Conservation (phyloP, 1,284 basidiomycete genomes). For the Naganishia cerealis region DNA sequence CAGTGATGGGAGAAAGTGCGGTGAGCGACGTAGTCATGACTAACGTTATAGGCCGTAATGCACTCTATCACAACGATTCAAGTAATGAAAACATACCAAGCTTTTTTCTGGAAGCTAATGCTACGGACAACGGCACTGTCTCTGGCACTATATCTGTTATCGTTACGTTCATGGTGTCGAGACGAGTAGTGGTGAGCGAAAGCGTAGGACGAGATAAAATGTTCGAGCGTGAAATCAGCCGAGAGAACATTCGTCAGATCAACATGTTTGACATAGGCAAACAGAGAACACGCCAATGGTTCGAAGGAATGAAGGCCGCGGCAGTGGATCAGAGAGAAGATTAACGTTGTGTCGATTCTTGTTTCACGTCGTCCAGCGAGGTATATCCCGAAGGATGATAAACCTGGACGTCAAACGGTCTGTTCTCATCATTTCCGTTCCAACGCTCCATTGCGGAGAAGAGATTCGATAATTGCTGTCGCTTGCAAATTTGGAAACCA, state of each 20-base stretch:
- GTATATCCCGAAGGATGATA: background rate
- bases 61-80: background rate
- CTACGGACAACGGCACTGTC: slow-evolving; percentile 29
- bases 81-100: slow-evolving; percentile 17
- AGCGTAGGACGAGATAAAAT: background rate
- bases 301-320: background rate
- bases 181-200: background rate
- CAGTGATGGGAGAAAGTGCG: background rate
- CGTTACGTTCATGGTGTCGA: background rate
- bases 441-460: background rate
- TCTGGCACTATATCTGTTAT: slow-evolving; percentile 30
- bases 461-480: background rate
- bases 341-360: slow-evolving; percentile 11
- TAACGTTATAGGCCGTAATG: background rate
- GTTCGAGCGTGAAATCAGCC: background rate
- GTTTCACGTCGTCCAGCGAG: slow-evolving; percentile 22
- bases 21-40: background rate
- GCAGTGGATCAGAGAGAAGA: slow-evolving; percentile 23
- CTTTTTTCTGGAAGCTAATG: slow-evolving; percentile 30
- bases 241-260: background rate
- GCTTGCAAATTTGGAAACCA: background rate
- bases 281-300: background rate
- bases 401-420: slow-evolving; percentile 23
- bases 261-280: background rate
- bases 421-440: slow-evolving; percentile 28